Base-by-base conservation (phyloP, 495 filamentous ascomycete genomes). In the Lentithecium fluviatile region DNA sequence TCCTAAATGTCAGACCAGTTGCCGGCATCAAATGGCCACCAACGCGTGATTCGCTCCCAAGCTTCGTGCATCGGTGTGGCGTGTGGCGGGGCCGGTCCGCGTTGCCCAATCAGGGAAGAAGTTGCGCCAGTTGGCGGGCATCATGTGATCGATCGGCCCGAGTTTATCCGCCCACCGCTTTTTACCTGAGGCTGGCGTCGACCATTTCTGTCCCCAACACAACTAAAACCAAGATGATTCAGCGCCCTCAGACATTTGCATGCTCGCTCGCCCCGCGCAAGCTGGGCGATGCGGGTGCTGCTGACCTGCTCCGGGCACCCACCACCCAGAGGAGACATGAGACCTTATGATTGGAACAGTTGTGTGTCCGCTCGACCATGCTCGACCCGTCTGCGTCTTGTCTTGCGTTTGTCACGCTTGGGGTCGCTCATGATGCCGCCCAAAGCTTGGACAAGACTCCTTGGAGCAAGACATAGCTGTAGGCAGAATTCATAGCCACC, bases 161-260 rank as follows among this genome's bases (percentile, higher is more conserved):
- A n/a, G n/a, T 15, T 40, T 34, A 4, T 21, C 17, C 12, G 52
- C 6, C 29, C 3, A 12, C 29, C 37, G 19, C 12, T 12, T 54
- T 48, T 61, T 19, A 36, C 20, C 25, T 2, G 20, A 24, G n/a
- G 20, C 15, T 11, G 2, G 13, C 45, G 26, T 21, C 45, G 13
- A 3, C 15, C 17, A 6, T 20, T 69, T 38, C 36, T 45, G 56
- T 58, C 70, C 56, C 64, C 65, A 52, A 69, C 67, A 75, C 74
- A 78, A 79, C 77, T 80, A 80, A 71, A 77, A 70, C 71, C 77
- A 73, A 77, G 56, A 72, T 76, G 77, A 79, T 74, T 76, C 76
- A 72, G 67, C 71, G 73, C 73, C 64, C 52, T 69, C 50, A 50
- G 70, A 52, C 76, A 75, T 67, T 59, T 65, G 13, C 67, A 77